Conservation (phyloP, 202 grass and related monocot genomes). For the Miscanthus sacchariflorus region DNA sequence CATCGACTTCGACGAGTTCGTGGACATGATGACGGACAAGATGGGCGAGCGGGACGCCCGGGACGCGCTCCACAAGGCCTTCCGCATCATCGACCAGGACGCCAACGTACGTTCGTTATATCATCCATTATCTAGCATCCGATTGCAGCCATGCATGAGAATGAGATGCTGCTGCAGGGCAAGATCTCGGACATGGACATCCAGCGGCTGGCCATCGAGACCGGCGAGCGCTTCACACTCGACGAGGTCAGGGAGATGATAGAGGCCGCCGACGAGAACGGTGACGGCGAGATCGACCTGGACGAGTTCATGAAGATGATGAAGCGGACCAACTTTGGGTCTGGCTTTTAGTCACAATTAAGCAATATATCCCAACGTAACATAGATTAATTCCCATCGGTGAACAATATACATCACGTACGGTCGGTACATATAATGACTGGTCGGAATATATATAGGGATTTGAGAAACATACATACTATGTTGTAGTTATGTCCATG, state of each 20-base stretch:
- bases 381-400: not conserved
- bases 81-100: slow-evolving; percentile 83
- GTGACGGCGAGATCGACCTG: slow-evolving; percentile 79
- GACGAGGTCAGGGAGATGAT: slow-evolving; percentile 92
- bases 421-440: too few species aligned
- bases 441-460: too few species aligned
- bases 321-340: slow-evolving; percentile 65
- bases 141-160: too few species aligned
- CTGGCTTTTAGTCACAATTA: slow-evolving; percentile 8
- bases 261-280: slow-evolving; percentile 61
- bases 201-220: slow-evolving; percentile 75
- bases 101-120: slow-evolving; percentile 47
- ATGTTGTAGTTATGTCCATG: too few species aligned
- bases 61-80: slow-evolving; percentile 78
- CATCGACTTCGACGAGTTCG: slow-evolving; percentile 91
- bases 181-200: slow-evolving; percentile 82
- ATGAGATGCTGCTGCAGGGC: slow-evolving; percentile 47
- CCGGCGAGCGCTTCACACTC: slow-evolving; percentile 75
- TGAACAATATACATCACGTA: not conserved
- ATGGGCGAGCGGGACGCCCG: slow-evolving; percentile 75
- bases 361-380: not conserved
- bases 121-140: not conserved
- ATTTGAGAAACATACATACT: too few species aligned
- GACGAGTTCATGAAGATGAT: slow-evolving; percentile 85
- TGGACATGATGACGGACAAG: slow-evolving; percentile 88